Conservation (phyloP, 202 grass and related monocot genomes). For the Hordeum pubiflorum region DNA sequence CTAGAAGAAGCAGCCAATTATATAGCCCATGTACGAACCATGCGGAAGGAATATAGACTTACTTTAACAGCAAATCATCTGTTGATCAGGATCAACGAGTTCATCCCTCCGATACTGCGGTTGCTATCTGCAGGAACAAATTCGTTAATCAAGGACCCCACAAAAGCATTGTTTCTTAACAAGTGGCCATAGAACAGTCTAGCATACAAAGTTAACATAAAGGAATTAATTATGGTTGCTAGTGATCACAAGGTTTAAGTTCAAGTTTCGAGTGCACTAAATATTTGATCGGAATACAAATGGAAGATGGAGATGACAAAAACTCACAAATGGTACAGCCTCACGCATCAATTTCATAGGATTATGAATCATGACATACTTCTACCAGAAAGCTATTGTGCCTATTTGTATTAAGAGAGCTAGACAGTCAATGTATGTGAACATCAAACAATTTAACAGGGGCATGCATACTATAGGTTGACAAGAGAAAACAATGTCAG, state of each 20-base stretch:
- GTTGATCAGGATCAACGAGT: not conserved
- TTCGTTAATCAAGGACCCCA: not conserved
- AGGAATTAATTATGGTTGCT: conserved; percentile 1
- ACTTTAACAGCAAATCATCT: conserved; percentile 20
- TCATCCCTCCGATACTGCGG: not conserved
- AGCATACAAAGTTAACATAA: not conserved
- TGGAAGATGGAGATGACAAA: not conserved
- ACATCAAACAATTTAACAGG: not conserved
- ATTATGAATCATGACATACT: not conserved
- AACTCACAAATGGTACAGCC: not conserved
- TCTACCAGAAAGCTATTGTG: not conserved
- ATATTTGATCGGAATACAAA: not conserved
- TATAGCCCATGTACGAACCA: not conserved
- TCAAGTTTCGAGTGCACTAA: not conserved
- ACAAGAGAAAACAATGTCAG: not conserved
- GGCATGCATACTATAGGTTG: not conserved
- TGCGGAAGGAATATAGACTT: conserved; percentile 3
- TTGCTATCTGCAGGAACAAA: conserved; percentile 13
- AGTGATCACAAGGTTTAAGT: not conserved
- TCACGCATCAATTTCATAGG: not conserved
- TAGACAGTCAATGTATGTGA: not conserved
- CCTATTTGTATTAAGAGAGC: not conserved
- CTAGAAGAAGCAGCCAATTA: not conserved
- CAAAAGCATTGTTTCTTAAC: not conserved
- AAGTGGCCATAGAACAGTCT: not conserved